These are phyloP conservation scores for Mycena pura DNA, from an alignment of 768 basidiomycete genomes.

Conservation along the genomic window DNA sequence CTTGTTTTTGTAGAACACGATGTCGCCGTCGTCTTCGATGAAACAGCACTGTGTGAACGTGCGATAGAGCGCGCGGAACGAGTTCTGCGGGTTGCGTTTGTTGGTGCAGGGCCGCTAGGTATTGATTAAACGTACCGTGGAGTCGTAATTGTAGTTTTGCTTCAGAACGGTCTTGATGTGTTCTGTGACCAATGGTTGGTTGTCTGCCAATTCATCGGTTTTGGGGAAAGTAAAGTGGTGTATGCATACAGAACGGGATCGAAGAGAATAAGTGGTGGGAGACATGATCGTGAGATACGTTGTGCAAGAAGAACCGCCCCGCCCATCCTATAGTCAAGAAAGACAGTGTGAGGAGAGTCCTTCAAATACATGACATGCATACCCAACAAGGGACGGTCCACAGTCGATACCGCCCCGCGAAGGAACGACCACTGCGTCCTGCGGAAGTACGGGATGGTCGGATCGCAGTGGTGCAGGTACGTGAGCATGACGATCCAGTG, in stretches of 20 bases:
- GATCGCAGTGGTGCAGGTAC: slow-evolving; percentile 68
- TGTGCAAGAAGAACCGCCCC: slow-evolving; percentile 62
- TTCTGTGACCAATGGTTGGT: slow-evolving; percentile 54
- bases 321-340: slow-evolving; percentile 53
- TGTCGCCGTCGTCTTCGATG: slow-evolving; percentile 60
- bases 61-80: slow-evolving; percentile 57
- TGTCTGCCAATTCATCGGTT: slow-evolving; percentile 43
- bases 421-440: slow-evolving; percentile 63
- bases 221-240: slow-evolving; percentile 1
- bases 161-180: slow-evolving; percentile 56
- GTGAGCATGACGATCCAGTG: slow-evolving; percentile 65
- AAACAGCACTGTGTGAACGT: slow-evolving; percentile 67
- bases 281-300: slow-evolving; percentile 45
- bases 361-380: background rate
- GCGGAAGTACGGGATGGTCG: slow-evolving; percentile 65
- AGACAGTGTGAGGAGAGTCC: background rate
- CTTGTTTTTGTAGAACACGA: slow-evolving; percentile 63
- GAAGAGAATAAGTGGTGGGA: slow-evolving; percentile 66
- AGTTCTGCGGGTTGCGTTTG: slow-evolving; percentile 12
- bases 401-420: slow-evolving; percentile 64
- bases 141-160: slow-evolving; percentile 65
- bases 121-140: slow-evolving; percentile 49
- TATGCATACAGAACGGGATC: slow-evolving; percentile 63
- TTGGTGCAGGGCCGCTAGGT: background rate
- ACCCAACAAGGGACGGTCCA: slow-evolving; percentile 61